Percentiles rank a stretch among this genome's conserved stretches.
Evolutionary conservation across 768 basidiomycete species (phyloP).

Genomic region (Heimioporus sp.): DNA sequence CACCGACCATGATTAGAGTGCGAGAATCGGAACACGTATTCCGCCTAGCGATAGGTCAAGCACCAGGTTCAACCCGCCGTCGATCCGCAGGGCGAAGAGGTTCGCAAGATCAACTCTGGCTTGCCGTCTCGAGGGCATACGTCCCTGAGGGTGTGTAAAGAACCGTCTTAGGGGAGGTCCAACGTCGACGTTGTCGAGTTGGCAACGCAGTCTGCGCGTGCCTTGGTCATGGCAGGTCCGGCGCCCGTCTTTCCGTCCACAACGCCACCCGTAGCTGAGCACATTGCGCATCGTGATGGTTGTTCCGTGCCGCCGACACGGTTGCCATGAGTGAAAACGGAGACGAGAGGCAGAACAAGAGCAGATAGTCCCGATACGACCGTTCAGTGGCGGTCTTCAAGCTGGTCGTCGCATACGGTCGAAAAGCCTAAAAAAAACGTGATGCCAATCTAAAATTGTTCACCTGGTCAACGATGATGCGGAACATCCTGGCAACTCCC

Average conservation of each 20-base stretch:
- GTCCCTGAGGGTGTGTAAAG: slow-evolving; percentile 6
- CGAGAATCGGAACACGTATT: slow-evolving; percentile 3
- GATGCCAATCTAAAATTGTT: too few species aligned
- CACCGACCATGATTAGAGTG: slow-evolving; percentile 2
- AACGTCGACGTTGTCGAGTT: background rate
- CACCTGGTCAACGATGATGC: too few species aligned
- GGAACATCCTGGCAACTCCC: too few species aligned
- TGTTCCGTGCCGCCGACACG: background rate
- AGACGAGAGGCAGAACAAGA: background rate
- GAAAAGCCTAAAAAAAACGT: too few species aligned
- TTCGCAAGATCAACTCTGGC: background rate
- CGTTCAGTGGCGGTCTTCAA: too few species aligned
- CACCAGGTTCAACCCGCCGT: slow-evolving; percentile 2
- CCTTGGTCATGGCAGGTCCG: slow-evolving; percentile 1
- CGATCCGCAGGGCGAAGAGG: slow-evolving; percentile 1
- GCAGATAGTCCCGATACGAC: background rate
- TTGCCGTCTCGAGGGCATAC: background rate
- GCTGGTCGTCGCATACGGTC: too few species aligned
- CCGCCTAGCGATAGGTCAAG: background rate
- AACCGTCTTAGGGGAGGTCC: slow-evolving; percentile 1
- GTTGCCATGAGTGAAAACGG: slow-evolving; percentile 1
- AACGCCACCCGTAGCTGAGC: slow-evolving; percentile 4
- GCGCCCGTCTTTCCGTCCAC: slow-evolving; percentile 6
- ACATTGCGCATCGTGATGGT: slow-evolving; percentile 9
- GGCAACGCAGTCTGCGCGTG: background rate